Evolutionary conservation across 2,329 filamentous ascomycete genomes (phyloP), one percentile per base, ranked within the genome.

Genomic region (Passalora sequoiae): DNA sequence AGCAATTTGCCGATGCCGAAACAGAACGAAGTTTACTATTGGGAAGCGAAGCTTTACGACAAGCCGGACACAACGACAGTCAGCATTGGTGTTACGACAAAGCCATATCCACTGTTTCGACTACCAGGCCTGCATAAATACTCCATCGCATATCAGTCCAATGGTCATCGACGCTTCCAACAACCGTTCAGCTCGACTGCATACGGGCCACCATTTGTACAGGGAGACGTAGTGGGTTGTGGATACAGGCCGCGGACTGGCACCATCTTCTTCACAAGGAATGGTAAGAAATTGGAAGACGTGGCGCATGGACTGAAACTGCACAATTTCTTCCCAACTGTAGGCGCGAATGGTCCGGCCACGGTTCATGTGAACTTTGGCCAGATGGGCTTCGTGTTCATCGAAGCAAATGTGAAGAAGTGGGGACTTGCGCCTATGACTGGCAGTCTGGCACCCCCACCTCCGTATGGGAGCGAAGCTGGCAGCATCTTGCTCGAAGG

Each of bases 321-420:
- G 7, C 92, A 92, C 59, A 98, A 98, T 65, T 92, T 97, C 71
- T 98, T 98, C 69, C 92, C 92, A 1, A 92, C 92, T 0, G 80
- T 98, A n/a, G 92, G 92, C 31, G 89, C 92, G 44, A 96, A 92
- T 61, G 92, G 92, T 0, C 92, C 92, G 12, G 89, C 87, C 59
- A 83, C 83, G 22, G 80, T 98, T 1, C 91, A 98, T 63, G 92
- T 97, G 62, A 98, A 98, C 66, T 94, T 98, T 64, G 92, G 92
- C 6, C 92, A 98, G 65, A 87, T 92, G 61, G 92, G 92, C 24
- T 98, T 97, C 62, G 92, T 98, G 37, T 98, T 97, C 62, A 97
- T 98, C 57, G 92, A 98, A 68, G 92, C 91, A 50, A 98, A 98
- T 60, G 92, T 98, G 48, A 98, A 98, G 80, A 98, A 97, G 74